Evolutionary conservation across 306 rosid species (phyloP).

Genomic region (Boehmeria nivea): DNA sequence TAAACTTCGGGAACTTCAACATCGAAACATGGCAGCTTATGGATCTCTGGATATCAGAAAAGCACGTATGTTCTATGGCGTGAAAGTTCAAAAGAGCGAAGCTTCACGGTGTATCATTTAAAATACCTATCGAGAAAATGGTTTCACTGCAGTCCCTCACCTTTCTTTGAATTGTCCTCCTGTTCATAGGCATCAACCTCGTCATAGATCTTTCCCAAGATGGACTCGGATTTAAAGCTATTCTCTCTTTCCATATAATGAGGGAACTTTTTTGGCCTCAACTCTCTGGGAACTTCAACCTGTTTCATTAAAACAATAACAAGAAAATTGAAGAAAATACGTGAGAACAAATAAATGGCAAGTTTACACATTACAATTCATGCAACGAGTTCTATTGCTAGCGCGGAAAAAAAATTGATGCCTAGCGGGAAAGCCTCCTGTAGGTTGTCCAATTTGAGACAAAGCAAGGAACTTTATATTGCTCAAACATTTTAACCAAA

Average conservation of each 20-base stretch:
- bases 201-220: slow-evolving; percentile 62
- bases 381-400: too few species aligned
- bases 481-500: not conserved
- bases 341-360: too few species aligned
- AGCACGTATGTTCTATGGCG: too few species aligned
- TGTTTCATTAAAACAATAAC: slow-evolving; percentile 23
- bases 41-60: slow-evolving; percentile 38
- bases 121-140: too few species aligned
- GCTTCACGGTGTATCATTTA: too few species aligned
- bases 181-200: slow-evolving; percentile 34
- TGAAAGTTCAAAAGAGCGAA: too few species aligned
- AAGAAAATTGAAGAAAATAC: too few species aligned
- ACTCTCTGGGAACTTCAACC: slow-evolving; percentile 46
- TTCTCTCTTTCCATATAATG: slow-evolving; percentile 55
- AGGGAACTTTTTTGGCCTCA: slow-evolving; percentile 39
- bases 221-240: slow-evolving; percentile 46
- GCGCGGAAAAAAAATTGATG: not conserved
- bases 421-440: not conserved
- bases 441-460: not conserved
- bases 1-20: slow-evolving; percentile 33
- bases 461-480: not conserved
- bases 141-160: too few species aligned
- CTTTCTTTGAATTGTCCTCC: slow-evolving; percentile 26
- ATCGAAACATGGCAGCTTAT: slow-evolving; percentile 58
- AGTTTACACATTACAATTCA: too few species aligned